Conservation (phyloP, 2,329 filamentous ascomycete genomes). For the Juglanconis juglandina region DNA sequence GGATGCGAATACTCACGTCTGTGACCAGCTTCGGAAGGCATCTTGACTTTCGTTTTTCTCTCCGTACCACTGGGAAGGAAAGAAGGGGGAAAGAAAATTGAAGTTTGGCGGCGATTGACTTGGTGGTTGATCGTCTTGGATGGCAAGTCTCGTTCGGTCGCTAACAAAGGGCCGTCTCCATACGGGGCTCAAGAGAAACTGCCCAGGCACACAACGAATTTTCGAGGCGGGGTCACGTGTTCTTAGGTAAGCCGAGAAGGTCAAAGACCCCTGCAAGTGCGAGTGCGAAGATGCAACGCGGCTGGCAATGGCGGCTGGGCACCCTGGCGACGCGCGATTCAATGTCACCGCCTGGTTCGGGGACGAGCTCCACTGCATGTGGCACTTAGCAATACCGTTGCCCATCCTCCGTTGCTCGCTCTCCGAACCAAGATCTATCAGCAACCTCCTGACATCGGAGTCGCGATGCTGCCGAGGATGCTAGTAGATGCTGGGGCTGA, state of each 20-base stretch:
- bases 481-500: background rate
- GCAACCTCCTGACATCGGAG: constrained; percentile 16
- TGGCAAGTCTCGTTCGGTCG: background rate
- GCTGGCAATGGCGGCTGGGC: too few relatives aligned
- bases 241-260: background rate
- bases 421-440: constrained; percentile 8
- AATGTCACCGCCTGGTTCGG: background rate
- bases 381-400: background rate
- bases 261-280: too few relatives aligned
- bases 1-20: constrained; percentile 64
- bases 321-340: too few relatives aligned
- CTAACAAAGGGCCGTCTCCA: constrained; percentile 2
- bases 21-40: constrained; percentile 86
- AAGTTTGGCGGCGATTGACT: constrained; percentile 32
- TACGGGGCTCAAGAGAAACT: background rate
- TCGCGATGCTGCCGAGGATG: background rate
- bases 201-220: background rate
- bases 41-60: constrained; percentile 52
- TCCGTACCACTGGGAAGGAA: constrained; percentile 32
- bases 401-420: constrained; percentile 6
- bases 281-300: too few relatives aligned
- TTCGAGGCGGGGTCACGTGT: constrained; percentile 1
- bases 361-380: background rate
- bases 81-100: constrained; percentile 43
- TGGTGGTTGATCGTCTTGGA: constrained; percentile 23